A percentile compares a stretch with the other conserved stretches of the same genome.
Conservation (phyloP, 116 monocot species). For the Phalaenopsis hybrid region DNA sequence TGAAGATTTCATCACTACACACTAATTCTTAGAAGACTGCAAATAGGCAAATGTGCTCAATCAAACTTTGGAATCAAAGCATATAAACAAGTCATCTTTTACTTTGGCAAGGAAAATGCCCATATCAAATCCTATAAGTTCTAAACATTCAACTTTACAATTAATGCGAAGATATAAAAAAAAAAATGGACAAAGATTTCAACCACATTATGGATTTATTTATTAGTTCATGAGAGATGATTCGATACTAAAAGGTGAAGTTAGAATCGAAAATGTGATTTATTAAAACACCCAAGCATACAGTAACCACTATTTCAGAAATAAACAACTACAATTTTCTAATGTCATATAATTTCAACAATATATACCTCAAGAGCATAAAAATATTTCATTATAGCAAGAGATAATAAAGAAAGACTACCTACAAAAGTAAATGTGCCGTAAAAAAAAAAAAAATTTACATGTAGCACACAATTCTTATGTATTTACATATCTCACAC, state of each 20-base stretch:
- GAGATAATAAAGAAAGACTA: background rate
- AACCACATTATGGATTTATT: background rate
- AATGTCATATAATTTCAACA: background rate
- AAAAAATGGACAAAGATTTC: too few species aligned
- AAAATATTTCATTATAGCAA: background rate
- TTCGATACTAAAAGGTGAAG: background rate
- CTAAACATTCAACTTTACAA: background rate
- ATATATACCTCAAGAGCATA: background rate
- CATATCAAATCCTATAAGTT: background rate
- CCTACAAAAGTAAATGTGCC: background rate
- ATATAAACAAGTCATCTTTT: background rate
- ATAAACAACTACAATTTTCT: background rate
- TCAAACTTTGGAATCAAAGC: background rate
- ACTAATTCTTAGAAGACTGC: background rate
- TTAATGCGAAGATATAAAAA: background rate
- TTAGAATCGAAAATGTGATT: background rate
- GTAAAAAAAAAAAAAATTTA: constrained; percentile 8
- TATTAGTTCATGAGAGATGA: background rate
- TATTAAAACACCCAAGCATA: background rate
- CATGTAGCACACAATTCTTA: too few species aligned
- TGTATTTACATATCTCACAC: too few species aligned
- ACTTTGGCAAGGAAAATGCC: background rate
- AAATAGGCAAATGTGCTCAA: background rate
- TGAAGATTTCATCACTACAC: background rate
- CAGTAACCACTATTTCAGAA: background rate